Evolutionary conservation across 2,329 filamentous ascomycete species (phyloP).

Genomic region (Sporothrix euskadiensis): DNA sequence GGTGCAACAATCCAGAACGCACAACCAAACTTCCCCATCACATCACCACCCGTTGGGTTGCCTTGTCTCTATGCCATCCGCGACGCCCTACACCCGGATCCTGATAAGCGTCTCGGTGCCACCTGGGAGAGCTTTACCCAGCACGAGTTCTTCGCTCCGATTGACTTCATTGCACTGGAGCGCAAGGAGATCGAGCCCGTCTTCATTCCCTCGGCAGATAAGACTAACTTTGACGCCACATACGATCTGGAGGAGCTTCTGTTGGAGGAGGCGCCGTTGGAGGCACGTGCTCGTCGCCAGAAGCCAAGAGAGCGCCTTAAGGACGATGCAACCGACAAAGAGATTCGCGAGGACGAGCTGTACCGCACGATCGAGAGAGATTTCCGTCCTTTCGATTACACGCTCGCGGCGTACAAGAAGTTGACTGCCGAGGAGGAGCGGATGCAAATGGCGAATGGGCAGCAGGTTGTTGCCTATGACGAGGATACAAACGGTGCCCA

Average conservation of each 20-base stretch:
- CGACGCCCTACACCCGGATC: constrained; percentile 77
- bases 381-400: constrained; percentile 96
- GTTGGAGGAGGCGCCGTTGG: constrained; percentile 89
- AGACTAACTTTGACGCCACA: constrained; percentile 98
- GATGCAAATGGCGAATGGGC: constrained; percentile 4
- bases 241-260: constrained; percentile 95
- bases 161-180: constrained; percentile 84
- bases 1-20: constrained; percentile 78
- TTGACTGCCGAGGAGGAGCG: constrained; percentile 36
- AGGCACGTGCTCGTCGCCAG: constrained; percentile 87
- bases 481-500: background rate
- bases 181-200: constrained; percentile 86
- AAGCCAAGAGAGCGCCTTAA: constrained; percentile 90
- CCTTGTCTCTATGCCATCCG: constrained; percentile 87
- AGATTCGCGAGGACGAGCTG: constrained; percentile 90
- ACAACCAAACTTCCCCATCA: constrained; percentile 86
- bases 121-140: constrained; percentile 83
- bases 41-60: constrained; percentile 84
- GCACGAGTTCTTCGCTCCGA: constrained; percentile 82
- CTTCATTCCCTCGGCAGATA: constrained; percentile 91
- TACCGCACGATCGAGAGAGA: constrained; percentile 92
- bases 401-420: constrained; percentile 74
- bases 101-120: constrained; percentile 77
- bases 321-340: constrained; percentile 90
- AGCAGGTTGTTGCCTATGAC: constrained; percentile 25